Evolutionary conservation across 192 early-diverging fungal genomes (phyloP).

Genomic region (Rhizoclosmatium globosum): DNA sequence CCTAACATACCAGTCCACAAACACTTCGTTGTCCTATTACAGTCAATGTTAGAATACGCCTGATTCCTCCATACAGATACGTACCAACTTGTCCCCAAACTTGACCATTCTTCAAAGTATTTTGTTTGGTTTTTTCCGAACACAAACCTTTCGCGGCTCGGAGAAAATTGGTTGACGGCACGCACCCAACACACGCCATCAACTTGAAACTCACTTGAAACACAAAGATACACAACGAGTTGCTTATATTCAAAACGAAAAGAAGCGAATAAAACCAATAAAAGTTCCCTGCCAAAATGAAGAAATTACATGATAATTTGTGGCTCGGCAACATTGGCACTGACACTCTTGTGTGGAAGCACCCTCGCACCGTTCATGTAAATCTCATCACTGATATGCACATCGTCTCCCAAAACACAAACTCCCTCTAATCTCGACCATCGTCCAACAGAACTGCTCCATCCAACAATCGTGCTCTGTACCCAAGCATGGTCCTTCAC

Average conservation of each 20-base stretch:
- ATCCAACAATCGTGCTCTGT: constrained; percentile 91
- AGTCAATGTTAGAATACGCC: background rate
- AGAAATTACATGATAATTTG: constrained; percentile 49
- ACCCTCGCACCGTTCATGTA: constrained; percentile 60
- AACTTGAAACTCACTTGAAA: background rate
- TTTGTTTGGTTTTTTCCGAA: constrained; percentile 2
- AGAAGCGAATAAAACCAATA: constrained; percentile 4
- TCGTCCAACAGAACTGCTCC: constrained; percentile 93
- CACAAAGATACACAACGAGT: background rate
- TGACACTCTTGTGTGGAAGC: constrained; percentile 63
- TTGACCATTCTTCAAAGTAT: constrained; percentile 26
- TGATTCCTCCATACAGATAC: background rate
- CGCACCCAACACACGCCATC: background rate
- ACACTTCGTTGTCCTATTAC: constrained; percentile 23
- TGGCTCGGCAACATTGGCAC: constrained; percentile 42
- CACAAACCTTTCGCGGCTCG: no score
- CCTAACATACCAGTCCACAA: constrained; percentile 20
- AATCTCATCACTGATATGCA: constrained; percentile 88
- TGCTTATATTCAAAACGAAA: background rate
- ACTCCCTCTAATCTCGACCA: constrained; percentile 94
- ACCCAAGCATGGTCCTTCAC: constrained; percentile 92
- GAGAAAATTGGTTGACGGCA: background rate
- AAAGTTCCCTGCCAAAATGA: background rate
- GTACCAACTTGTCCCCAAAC: constrained; percentile 35
- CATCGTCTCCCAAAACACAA: constrained; percentile 98